Percentiles rank a stretch among this genome's conserved stretches.
These are phyloP conservation scores for Parietaria judaica DNA, from an alignment of 306 rosid genomes.

Conservation along the genomic window DNA sequence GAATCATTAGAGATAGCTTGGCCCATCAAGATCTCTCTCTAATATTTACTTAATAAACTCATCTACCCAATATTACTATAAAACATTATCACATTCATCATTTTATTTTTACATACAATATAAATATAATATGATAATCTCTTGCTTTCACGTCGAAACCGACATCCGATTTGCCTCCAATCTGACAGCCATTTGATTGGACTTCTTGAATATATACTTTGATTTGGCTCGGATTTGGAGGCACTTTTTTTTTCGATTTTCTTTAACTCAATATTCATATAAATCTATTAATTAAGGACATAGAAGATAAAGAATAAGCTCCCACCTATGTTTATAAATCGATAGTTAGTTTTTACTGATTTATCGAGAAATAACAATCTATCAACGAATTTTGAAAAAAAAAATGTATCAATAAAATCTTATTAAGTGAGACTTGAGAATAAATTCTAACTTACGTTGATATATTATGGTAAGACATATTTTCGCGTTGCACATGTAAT, in stretches of 20 bases:
- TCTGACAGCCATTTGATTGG: slow-evolving; percentile 7
- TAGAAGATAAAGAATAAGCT: too few relatives aligned
- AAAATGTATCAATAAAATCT: too few relatives aligned
- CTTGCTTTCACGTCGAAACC: slow-evolving; percentile 8
- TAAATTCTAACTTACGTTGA: too few relatives aligned
- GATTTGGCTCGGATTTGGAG: slow-evolving; percentile 7
- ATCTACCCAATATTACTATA: neutral
- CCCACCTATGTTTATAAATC: too few relatives aligned
- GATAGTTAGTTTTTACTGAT: too few relatives aligned
- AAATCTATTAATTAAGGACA: neutral
- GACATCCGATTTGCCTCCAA: slow-evolving; percentile 11
- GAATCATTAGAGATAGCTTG: slow-evolving; percentile 12
- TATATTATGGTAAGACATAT: too few relatives aligned
- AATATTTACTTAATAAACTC: neutral
- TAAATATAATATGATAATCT: neutral
- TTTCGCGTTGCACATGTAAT: too few relatives aligned
- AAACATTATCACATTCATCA: neutral
- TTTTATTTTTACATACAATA: neutral
- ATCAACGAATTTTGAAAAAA: too few relatives aligned
- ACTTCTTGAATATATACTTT: neutral
- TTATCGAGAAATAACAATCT: too few relatives aligned
- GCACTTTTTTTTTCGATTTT: neutral
- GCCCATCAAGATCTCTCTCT: slow-evolving; percentile 6
- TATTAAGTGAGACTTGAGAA: too few relatives aligned
- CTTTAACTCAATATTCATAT: neutral